Evolutionary conservation across 495 filamentous ascomycete genomes (phyloP).

Genomic region (Beverwykella pulmonaria): DNA sequence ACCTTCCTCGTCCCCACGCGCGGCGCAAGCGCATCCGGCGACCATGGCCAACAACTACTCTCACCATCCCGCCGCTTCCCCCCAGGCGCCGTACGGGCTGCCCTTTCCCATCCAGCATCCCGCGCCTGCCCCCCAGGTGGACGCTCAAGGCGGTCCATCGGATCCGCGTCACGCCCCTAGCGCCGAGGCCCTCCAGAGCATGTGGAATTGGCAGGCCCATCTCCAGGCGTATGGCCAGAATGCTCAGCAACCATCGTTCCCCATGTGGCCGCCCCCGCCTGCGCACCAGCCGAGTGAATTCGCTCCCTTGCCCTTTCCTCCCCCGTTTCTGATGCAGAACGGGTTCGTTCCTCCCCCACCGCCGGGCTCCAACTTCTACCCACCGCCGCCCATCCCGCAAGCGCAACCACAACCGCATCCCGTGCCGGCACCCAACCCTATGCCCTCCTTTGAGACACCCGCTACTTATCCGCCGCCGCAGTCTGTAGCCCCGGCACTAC

Average conservation of each 20-base stretch:
- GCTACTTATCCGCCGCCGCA: background rate
- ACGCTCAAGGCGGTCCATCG: background rate
- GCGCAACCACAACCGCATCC: background rate
- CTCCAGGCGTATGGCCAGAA: constrained; percentile 3
- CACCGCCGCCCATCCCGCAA: background rate
- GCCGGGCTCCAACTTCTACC: background rate
- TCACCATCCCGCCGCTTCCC: background rate
- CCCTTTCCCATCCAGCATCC: constrained; percentile 8
- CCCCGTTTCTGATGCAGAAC: constrained; percentile 6
- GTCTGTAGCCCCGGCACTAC: background rate
- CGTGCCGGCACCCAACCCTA: background rate
- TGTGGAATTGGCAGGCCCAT: constrained; percentile 2
- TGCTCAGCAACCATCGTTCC: background rate
- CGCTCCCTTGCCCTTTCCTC: constrained; percentile 3
- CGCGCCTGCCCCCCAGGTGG: background rate
- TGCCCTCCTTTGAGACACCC: background rate
- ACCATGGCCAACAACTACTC: constrained; percentile 31
- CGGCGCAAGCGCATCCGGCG: background rate
- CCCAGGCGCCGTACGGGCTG: constrained; percentile 29
- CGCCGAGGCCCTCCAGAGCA: constrained; percentile 9
- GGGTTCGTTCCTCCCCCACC: constrained; percentile 1
- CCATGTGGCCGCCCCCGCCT: background rate
- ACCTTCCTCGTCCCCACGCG: background rate
- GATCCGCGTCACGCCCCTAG: constrained; percentile 7
- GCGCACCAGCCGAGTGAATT: background rate